Percentiles rank a stretch among this genome's conserved stretches.
Conservation (phyloP, 768 basidiomycete species). For the Coprinopsis sp. region DNA sequence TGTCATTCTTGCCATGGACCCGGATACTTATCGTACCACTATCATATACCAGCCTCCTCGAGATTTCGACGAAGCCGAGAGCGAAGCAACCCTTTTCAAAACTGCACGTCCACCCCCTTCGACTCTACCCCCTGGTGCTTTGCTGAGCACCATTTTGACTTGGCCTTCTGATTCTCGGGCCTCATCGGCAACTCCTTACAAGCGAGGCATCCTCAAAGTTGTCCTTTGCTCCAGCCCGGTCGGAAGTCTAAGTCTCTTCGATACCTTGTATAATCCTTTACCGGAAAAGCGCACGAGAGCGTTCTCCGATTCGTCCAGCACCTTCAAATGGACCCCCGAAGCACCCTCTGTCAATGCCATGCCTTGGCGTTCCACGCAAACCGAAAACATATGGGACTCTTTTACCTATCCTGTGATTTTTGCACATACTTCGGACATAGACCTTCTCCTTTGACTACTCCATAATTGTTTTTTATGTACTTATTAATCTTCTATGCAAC, state of each 20-base stretch:
- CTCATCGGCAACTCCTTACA: conserved; percentile 24
- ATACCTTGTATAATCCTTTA: conserved; percentile 30
- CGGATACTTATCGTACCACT: conserved; percentile 47
- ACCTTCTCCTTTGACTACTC: conserved; percentile 1
- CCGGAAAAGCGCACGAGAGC: background rate
- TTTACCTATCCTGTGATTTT: conserved; percentile 24
- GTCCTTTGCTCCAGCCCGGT: conserved; percentile 51
- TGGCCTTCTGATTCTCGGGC: background rate
- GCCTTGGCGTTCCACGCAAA: background rate
- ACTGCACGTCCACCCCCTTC: conserved; percentile 36
- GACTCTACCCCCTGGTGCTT: conserved; percentile 13
- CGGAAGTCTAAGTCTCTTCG: conserved; percentile 40
- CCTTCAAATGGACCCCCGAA: no score
- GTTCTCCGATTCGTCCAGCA: background rate
- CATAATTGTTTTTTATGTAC: background rate
- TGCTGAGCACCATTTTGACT: conserved; percentile 1
- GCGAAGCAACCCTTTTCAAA: conserved; percentile 6
- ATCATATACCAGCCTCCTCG: conserved; percentile 46
- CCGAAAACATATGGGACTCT: conserved; percentile 29
- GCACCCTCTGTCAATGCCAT: no score
- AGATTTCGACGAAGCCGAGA: conserved; percentile 17
- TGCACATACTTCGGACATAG: conserved; percentile 7
- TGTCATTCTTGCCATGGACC: conserved; percentile 59
- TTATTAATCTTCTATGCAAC: background rate
- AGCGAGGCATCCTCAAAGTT: conserved; percentile 52